Conservation (phyloP, 164 flowering plant genomes). For the Cinnamomum chago region DNA sequence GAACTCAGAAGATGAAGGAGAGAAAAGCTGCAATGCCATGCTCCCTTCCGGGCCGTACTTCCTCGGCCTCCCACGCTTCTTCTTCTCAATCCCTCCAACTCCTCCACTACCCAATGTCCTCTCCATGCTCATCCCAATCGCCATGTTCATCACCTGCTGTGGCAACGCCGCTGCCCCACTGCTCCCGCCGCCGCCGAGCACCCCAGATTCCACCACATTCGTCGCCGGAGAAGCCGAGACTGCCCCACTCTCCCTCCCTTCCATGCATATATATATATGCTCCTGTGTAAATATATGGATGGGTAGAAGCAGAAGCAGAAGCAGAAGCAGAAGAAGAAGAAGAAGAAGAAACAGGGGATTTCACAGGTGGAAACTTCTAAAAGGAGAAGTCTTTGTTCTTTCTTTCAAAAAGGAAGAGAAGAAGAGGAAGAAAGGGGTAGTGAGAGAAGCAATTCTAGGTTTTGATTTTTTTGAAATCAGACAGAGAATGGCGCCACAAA, state of each 20-base stretch:
- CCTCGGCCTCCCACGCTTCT: constrained; percentile 84
- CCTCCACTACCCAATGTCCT: constrained; percentile 17
- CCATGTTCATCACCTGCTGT: constrained; percentile 19
- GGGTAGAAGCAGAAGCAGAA: constrained; percentile 3
- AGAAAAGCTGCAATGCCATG: constrained; percentile 26
- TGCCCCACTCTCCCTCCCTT: constrained; percentile 45
- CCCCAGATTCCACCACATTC: constrained; percentile 18
- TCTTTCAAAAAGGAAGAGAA: neutral
- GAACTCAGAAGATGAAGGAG: constrained; percentile 23
- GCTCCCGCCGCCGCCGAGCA: constrained; percentile 32
- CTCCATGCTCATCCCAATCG: constrained; percentile 24
- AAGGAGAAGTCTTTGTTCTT: neutral
- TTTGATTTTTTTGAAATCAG: constrained; percentile 7
- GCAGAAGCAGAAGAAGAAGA: constrained; percentile 7
- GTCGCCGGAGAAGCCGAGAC: constrained; percentile 36
- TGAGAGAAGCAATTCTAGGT: neutral
- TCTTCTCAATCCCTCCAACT: constrained; percentile 27
- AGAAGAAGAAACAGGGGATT: neutral
- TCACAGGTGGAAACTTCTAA: neutral
- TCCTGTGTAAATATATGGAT: neutral
- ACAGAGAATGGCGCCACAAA: constrained; percentile 12
- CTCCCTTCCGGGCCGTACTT: constrained; percentile 73
- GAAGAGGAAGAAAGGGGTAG: neutral
- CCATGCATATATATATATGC: constrained; percentile 21
- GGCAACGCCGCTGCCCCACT: constrained; percentile 20